A percentile compares a stretch with the other conserved stretches of the same genome.
phyloP scores from a whole-genome alignment of 106 monocot species.

The Allium cepa region DNA sequence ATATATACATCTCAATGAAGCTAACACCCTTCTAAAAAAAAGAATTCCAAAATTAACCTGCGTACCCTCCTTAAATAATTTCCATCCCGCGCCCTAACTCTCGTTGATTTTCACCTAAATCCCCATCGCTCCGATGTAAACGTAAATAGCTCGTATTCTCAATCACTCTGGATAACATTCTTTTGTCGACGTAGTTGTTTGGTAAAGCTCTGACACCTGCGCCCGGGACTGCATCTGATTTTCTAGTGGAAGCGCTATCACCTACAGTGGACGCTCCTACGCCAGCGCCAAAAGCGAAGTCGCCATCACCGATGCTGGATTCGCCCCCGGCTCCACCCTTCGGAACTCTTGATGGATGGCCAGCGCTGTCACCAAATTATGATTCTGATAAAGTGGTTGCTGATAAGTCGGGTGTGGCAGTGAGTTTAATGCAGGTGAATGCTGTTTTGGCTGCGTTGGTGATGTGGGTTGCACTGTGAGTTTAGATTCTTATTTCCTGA shows the following conservation, averaged over 20 bases:
- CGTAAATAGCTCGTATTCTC: too few species aligned
- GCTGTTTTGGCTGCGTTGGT: neutral
- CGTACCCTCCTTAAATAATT: too few species aligned
- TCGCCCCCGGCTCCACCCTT: conserved; percentile 37
- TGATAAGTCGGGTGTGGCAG: conserved; percentile 5
- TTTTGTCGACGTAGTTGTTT: conserved; percentile 57
- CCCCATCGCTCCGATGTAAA: too few species aligned
- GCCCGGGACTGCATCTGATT: conserved; percentile 17
- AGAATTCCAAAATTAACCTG: too few species aligned
- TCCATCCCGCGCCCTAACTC: too few species aligned
- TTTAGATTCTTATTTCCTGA: too few species aligned
- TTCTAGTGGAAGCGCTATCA: conserved; percentile 4
- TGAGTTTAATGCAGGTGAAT: neutral
- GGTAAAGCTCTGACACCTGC: conserved; percentile 35
- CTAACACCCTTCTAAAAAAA: too few species aligned
- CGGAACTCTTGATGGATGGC: conserved; percentile 18
- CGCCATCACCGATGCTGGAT: neutral
- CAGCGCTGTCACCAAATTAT: conserved; percentile 11
- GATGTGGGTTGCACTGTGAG: neutral
- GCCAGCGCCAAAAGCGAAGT: conserved; percentile 3
- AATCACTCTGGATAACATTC: conserved; percentile 54
- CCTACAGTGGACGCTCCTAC: conserved; percentile 10
- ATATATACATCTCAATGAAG: too few species aligned
- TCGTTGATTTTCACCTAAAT: too few species aligned
- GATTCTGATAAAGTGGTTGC: conserved; percentile 19